Evolutionary conservation across 2,329 filamentous ascomycete species (phyloP).

Genomic region (Scleromitrula shiraiana): DNA sequence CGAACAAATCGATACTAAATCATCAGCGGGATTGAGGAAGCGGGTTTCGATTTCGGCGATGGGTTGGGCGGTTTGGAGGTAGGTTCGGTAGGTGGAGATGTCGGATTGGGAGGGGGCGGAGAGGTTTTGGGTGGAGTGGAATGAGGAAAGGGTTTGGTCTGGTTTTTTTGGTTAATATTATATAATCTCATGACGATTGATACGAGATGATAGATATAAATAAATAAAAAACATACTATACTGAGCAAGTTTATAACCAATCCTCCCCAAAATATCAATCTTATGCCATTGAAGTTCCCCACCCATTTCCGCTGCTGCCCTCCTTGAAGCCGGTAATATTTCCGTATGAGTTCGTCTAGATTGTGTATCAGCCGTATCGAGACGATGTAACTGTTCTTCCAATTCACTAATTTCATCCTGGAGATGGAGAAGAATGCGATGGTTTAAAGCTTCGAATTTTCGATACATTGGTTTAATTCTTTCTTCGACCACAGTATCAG

Average conservation of each 20-base stretch:
- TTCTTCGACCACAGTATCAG: slow-evolving; percentile 16
- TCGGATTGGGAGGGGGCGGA: slow-evolving; percentile 43
- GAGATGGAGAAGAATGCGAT: slow-evolving; percentile 71
- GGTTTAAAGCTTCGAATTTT: slow-evolving; percentile 73
- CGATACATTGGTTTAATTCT: slow-evolving; percentile 60
- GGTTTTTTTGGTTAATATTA: too few relatives aligned
- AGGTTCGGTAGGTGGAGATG: slow-evolving; percentile 43
- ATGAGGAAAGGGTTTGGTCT: slow-evolving; percentile 55
- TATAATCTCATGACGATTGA: too few relatives aligned
- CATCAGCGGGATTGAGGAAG: slow-evolving; percentile 26
- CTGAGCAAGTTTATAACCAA: slow-evolving; percentile 58
- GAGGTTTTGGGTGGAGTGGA: slow-evolving; percentile 43
- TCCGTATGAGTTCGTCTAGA: slow-evolving; percentile 24
- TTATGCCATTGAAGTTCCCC: slow-evolving; percentile 52
- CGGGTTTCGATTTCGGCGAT: slow-evolving; percentile 48
- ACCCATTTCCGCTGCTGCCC: slow-evolving; percentile 42
- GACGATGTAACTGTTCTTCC: slow-evolving; percentile 64
- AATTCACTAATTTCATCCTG: slow-evolving; percentile 79
- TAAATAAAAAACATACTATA: slow-evolving; percentile 49
- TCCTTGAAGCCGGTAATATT: slow-evolving; percentile 50
- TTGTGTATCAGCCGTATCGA: slow-evolving; percentile 55
- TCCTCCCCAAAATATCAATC: slow-evolving; percentile 51
- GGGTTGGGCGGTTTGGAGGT: slow-evolving; percentile 45
- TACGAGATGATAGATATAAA: too few relatives aligned
- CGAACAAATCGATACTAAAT: slow-evolving; percentile 26